phyloP scores from a whole-genome alignment of 2,329 filamentous ascomycete species.

The Xylariaceae sp. region DNA sequence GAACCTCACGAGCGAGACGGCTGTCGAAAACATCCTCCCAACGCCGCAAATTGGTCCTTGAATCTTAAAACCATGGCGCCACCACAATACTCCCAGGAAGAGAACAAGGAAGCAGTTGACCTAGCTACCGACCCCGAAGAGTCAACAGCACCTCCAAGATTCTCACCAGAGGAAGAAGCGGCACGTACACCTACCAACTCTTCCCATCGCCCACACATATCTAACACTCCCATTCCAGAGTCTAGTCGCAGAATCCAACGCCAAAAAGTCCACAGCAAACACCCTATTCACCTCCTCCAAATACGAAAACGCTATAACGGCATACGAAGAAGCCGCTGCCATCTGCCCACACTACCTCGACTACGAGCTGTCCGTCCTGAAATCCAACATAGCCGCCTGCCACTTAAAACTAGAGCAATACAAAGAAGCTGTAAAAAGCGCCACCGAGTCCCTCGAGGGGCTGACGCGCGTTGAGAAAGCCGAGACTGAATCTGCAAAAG shows the following conservation, averaged over 20 bases:
- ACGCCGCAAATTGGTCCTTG: no score
- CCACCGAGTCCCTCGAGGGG: conserved; percentile 68
- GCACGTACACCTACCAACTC: conserved; percentile 37
- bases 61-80: conserved; percentile 13
- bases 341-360: conserved; percentile 81
- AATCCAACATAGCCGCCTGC: conserved; percentile 86
- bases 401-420: conserved; percentile 82
- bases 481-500: conserved; percentile 22
- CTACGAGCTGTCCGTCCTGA: conserved; percentile 83
- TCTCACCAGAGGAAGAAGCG: conserved; percentile 56
- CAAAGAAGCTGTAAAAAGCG: conserved; percentile 75
- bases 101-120: conserved; percentile 5
- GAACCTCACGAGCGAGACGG: no score
- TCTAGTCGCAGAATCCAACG: conserved; percentile 68
- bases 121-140: conserved; percentile 24
- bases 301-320: conserved; percentile 75
- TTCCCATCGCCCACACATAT: conserved; percentile 5
- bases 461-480: conserved; percentile 59
- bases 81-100: conserved; percentile 10
- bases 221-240: conserved; percentile 39
- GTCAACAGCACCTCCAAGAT: conserved; percentile 36
- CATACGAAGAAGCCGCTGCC: conserved; percentile 76
- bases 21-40: no score
- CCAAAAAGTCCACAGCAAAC: conserved; percentile 75
- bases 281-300: conserved; percentile 69